Percentiles rank a stretch among this genome's conserved stretches.
Conservation (phyloP, 2,329 filamentous ascomycete genomes). For the Diaporthe sp. region DNA sequence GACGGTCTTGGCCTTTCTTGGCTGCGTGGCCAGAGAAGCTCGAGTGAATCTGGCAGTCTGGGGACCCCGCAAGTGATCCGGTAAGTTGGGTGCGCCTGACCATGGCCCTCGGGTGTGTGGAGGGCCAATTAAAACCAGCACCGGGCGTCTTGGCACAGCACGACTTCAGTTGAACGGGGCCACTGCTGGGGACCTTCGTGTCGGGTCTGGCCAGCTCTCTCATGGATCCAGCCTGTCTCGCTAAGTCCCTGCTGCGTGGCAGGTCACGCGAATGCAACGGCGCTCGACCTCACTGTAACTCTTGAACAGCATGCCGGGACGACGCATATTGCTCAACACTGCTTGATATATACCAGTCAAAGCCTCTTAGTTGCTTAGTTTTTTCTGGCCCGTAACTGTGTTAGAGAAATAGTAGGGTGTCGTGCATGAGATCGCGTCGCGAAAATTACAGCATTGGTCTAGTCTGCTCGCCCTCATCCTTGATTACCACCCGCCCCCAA, state of each 20-base stretch:
- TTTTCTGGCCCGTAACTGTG: background rate
- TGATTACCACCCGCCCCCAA: background rate
- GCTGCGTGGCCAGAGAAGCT: conserved; percentile 14
- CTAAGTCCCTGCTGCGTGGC: conserved; percentile 1
- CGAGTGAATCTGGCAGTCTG: conserved; percentile 10
- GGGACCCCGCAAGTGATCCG: conserved; percentile 21
- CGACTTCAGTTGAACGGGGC: conserved; percentile 1
- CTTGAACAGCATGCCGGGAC: conserved; percentile 6
- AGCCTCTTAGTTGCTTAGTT: no score
- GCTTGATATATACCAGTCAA: background rate
- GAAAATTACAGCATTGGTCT: background rate
- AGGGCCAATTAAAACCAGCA: background rate
- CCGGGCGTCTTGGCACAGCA: conserved; percentile 11
- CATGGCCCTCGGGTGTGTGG: background rate
- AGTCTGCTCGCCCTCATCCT: background rate
- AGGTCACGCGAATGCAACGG: conserved; percentile 13
- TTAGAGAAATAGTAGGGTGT: background rate
- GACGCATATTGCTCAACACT: background rate
- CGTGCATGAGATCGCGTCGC: background rate
- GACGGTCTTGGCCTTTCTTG: conserved; percentile 15
- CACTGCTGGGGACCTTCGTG: background rate
- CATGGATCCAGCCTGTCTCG: background rate
- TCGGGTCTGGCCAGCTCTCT: conserved; percentile 7
- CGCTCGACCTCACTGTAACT: conserved; percentile 11
- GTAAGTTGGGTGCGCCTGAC: conserved; percentile 21